phyloP scores from a whole-genome alignment of 73 alveolate genomes.

The Durusdinium trenchii region DNA sequence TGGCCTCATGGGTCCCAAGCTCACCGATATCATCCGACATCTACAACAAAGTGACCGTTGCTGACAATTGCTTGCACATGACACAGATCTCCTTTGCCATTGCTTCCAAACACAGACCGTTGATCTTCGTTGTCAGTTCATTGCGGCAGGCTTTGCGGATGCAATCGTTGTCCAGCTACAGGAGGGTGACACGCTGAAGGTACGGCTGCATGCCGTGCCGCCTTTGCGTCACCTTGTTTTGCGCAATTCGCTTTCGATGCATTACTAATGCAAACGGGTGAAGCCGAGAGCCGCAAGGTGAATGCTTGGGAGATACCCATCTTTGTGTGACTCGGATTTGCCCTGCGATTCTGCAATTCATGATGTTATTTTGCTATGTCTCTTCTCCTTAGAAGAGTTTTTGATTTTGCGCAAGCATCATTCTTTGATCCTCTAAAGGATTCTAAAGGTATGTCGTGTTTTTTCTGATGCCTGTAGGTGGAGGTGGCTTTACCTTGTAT shows the following conservation, averaged over 20 bases:
- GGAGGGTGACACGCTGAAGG: slow-evolving; percentile 1
- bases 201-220: not conserved
- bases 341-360: not conserved
- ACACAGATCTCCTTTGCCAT: not conserved
- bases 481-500: not conserved
- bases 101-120: not conserved
- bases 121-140: not conserved
- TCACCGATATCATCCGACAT: not conserved
- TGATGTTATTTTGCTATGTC: not conserved
- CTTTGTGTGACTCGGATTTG: no score
- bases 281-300: no score
- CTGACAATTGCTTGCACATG: not conserved
- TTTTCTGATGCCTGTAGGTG: not conserved
- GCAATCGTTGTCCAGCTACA: not conserved
- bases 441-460: not conserved
- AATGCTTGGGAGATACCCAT: no score
- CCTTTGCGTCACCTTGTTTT: no score
- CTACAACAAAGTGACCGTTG: no score
- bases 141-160: not conserved
- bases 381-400: not conserved
- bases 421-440: no score
- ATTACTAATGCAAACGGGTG: no score
- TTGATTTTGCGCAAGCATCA: no score
- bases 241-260: no score
- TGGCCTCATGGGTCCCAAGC: slow-evolving; percentile 20